Evolutionary conservation across 495 filamentous ascomycete species (phyloP), one percentile per base, ranked within the genome.

Genomic region (Lasiosphaeria hispida): DNA sequence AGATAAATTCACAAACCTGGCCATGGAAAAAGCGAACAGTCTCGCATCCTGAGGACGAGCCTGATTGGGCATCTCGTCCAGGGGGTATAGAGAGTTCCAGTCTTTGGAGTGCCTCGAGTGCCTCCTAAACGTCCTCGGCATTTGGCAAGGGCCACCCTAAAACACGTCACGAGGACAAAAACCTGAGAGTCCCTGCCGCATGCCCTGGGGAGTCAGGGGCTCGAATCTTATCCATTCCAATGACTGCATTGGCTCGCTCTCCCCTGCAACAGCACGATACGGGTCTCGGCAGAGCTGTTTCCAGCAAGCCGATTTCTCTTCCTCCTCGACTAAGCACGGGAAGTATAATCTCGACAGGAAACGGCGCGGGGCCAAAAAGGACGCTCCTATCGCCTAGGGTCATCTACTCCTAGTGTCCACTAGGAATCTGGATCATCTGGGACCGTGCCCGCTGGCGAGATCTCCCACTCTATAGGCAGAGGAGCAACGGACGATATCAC

Each of bases 141-240:
- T 49, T 58, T 55, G 42, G 48, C 17, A 39, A 50, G 49, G 57
- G 61, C 35, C 19, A 40, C 39, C 43, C 55, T 53, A 59, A 49
- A 54, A 13, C 33, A 43, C 48, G 57, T 69, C 66, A 69, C 66
- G 66, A 62, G 66, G 66, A 54, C 66, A 49, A 37, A 62, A 66
- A 53, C 58, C 48, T 63, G 48, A 43, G 51, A 50, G 53, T 41
- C 61, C 48, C 61, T 55, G 52, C 17, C 43, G 17, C 17, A 19
- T 10, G n/a, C 17, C 13, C 48, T 53, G 11, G 30, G 4, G 48
- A 30, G 18, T 53, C 39, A 61, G 62, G 51, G 60, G 39, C 30
- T 5, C 45, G 6, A 19, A 48, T 51, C 36, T 48, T 45, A 44
- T 49, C 37, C 8, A 34, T 34, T 47, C 30, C 52, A 45, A 35